These are phyloP conservation scores for Amanita phalloides DNA, from an alignment of 768 basidiomycete genomes.

Conservation along the genomic window DNA sequence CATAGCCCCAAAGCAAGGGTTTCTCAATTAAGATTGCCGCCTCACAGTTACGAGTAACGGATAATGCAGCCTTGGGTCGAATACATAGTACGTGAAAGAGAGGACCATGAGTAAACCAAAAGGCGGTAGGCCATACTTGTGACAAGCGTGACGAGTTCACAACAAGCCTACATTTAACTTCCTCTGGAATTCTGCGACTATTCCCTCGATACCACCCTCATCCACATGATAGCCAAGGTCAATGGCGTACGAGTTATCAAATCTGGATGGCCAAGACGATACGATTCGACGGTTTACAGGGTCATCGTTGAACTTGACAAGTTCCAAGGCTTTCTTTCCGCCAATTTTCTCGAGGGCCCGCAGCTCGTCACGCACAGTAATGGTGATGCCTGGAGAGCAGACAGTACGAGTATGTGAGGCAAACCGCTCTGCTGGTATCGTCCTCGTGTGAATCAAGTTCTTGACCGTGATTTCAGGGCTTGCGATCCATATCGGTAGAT, in stretches of 20 bases:
- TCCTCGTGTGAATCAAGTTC: constrained; percentile 41
- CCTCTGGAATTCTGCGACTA: constrained; percentile 10
- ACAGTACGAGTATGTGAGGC: constrained; percentile 37
- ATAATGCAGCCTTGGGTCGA: constrained; percentile 43
- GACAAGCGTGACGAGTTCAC: not conserved
- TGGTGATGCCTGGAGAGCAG: constrained; percentile 50
- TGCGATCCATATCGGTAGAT: constrained; percentile 39
- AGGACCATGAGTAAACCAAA: not conserved
- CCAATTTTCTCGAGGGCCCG: constrained; percentile 41
- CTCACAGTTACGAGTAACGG: constrained; percentile 37
- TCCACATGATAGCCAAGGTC: constrained; percentile 33
- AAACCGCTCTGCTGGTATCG: constrained; percentile 32
- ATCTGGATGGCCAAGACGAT: constrained; percentile 35
- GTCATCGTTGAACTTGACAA: constrained; percentile 39
- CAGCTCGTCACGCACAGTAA: constrained; percentile 44
- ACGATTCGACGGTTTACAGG: constrained; percentile 30
- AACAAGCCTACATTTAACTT: constrained; percentile 12
- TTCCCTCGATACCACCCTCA: constrained; percentile 30
- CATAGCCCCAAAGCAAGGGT: constrained; percentile 27
- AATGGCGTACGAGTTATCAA: constrained; percentile 33
- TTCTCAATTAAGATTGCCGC: constrained; percentile 37
- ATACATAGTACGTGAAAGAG: constrained; percentile 23
- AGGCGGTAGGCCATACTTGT: too few relatives aligned
- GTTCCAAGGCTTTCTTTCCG: constrained; percentile 32
- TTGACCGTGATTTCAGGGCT: constrained; percentile 38